Evolutionary conservation across 2,329 filamentous ascomycete genomes (phyloP).

Genomic region (Colletotrichum shisoi): DNA sequence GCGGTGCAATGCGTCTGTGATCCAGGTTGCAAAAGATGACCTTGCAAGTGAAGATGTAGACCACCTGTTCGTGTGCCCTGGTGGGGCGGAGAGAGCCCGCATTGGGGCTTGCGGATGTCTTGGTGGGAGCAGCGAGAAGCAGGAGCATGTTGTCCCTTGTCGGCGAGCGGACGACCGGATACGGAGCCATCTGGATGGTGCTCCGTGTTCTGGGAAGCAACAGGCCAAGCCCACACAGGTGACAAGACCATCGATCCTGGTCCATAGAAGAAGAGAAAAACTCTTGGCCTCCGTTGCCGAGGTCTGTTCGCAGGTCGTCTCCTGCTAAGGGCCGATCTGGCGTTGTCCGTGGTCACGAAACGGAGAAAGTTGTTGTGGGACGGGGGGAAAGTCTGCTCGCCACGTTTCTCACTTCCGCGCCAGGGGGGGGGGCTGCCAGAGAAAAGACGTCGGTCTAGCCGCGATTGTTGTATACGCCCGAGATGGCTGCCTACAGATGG

Average conservation of each 20-base stretch:
- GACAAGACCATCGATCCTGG: constrained; percentile 5
- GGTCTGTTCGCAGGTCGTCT: constrained; percentile 29
- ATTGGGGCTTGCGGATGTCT: background rate
- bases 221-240: too few relatives aligned
- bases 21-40: constrained; percentile 6
- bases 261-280: background rate
- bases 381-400: constrained; percentile 28
- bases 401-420: constrained; percentile 17
- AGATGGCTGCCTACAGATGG: constrained; percentile 1
- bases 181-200: too few relatives aligned
- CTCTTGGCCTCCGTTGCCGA: background rate
- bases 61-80: background rate
- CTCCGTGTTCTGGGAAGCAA: background rate
- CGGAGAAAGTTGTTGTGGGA: background rate
- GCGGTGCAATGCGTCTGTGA: constrained; percentile 22
- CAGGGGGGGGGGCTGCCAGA: background rate
- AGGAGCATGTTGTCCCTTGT: background rate
- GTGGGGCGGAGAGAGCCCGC: background rate
- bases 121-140: background rate
- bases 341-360: constrained; percentile 7
- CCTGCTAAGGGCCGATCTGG: constrained; percentile 19
- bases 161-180: background rate
- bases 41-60: constrained; percentile 4
- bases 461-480: constrained; percentile 4
- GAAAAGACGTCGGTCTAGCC: constrained; percentile 8